Percentiles rank a stretch among this genome's conserved stretches.
phyloP scores from a whole-genome alignment of 1,284 basidiomycete species.

The Apiotrichum porosum region DNA sequence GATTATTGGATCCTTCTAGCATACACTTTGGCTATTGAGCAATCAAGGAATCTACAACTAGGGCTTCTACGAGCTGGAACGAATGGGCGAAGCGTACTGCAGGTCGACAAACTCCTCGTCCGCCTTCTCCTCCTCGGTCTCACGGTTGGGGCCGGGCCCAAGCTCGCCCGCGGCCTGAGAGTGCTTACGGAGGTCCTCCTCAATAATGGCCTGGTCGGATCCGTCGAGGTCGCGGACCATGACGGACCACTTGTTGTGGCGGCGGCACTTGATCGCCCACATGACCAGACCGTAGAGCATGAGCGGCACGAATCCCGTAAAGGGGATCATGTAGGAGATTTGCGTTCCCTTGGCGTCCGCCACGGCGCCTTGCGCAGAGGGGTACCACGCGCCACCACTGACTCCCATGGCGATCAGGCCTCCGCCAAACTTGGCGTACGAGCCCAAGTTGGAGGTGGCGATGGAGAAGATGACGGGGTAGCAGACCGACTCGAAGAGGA shows the following conservation, averaged over 20 bases:
- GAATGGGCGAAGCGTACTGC: too few species aligned
- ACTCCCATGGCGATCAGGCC: slow-evolving; percentile 31
- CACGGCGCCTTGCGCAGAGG: slow-evolving; percentile 25
- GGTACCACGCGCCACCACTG: slow-evolving; percentile 28
- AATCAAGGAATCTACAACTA: too few species aligned
- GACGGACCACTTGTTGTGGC: slow-evolving; percentile 12
- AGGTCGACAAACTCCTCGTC: too few species aligned
- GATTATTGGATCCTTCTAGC: too few species aligned
- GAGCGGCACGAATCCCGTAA: slow-evolving; percentile 25
- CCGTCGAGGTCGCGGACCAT: slow-evolving; percentile 14
- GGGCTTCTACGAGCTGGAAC: too few species aligned
- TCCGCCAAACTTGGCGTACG: slow-evolving; percentile 29
- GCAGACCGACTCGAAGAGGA: slow-evolving; percentile 33
- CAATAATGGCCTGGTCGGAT: background rate
- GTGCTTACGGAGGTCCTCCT: background rate
- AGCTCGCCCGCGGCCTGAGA: background rate
- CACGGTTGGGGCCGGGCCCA: too few species aligned
- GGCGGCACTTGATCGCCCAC: slow-evolving; percentile 20
- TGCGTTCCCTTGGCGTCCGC: slow-evolving; percentile 19
- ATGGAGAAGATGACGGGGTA: slow-evolving; percentile 38
- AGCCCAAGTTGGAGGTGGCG: slow-evolving; percentile 32
- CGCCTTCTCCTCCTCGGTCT: too few species aligned
- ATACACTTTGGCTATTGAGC: too few species aligned
- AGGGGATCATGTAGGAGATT: slow-evolving; percentile 23
- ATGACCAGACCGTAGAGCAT: slow-evolving; percentile 21